These are phyloP conservation scores for Conidiobolus incongruus DNA, from an alignment of 371 early-diverging fungal genomes.

Conservation along the genomic window DNA sequence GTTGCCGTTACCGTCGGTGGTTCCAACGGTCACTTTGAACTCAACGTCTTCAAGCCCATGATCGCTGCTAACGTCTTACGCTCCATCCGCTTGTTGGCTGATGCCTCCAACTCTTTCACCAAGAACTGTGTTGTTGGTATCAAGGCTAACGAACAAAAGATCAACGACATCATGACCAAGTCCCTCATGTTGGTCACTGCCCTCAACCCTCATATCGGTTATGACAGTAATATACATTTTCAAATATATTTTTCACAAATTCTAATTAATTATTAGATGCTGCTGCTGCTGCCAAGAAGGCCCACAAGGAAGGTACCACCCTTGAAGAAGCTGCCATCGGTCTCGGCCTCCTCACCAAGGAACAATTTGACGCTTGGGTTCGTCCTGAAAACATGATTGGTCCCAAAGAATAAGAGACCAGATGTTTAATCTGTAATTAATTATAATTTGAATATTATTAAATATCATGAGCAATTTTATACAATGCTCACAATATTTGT, in stretches of 20 bases:
- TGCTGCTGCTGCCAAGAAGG: slow-evolving; percentile 85
- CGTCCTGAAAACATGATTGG: slow-evolving; percentile 78
- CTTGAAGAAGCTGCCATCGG: slow-evolving; percentile 71
- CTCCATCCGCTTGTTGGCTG: slow-evolving; percentile 61
- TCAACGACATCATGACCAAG: slow-evolving; percentile 63
- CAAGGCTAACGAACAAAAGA: slow-evolving; percentile 65
- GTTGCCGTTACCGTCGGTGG: slow-evolving; percentile 75
- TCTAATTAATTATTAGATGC: slow-evolving; percentile 25
- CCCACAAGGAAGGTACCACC: slow-evolving; percentile 52
- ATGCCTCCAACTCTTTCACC: slow-evolving; percentile 67
- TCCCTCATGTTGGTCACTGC: slow-evolving; percentile 79
- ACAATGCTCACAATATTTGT: no score
- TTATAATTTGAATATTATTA: no score
- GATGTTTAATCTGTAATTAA: no score
- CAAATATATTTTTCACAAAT: no score
- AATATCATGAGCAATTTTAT: no score
- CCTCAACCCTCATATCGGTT: slow-evolving; percentile 71
- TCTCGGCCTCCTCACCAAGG: slow-evolving; percentile 50
- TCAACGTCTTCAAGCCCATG: slow-evolving; percentile 95
- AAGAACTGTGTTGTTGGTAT: slow-evolving; percentile 85
- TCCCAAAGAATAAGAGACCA: slow-evolving; percentile 3
- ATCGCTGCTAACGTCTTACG: slow-evolving; percentile 85
- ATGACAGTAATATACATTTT: slow-evolving; percentile 17
- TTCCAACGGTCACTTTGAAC: slow-evolving; percentile 87
- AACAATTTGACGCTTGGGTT: slow-evolving; percentile 82